Evolutionary conservation across 805 yeast species (phyloP).

Genomic region (Barnettozyma salicaria): DNA sequence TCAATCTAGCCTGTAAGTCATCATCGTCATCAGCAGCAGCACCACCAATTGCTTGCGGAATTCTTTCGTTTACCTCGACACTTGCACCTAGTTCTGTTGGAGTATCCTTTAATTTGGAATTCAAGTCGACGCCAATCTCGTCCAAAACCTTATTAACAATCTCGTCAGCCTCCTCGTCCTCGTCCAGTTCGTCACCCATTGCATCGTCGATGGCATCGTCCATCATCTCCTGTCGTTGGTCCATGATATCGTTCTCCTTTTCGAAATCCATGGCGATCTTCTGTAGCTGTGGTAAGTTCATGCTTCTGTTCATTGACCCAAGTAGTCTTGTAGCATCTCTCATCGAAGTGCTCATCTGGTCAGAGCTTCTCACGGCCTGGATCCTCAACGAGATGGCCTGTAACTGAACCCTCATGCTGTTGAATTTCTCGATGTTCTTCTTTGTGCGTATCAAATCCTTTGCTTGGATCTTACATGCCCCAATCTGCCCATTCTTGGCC

Average conservation of each 20-base stretch:
- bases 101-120: conserved; percentile 39
- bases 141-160: conserved; percentile 88
- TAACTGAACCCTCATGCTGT: conserved; percentile 86
- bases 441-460: conserved; percentile 89
- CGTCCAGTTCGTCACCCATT: conserved; percentile 85
- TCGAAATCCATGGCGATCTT: conserved; percentile 94
- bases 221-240: conserved; percentile 97
- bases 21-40: conserved; percentile 49
- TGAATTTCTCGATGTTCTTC: conserved; percentile 76
- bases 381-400: conserved; percentile 91
- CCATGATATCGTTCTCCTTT: conserved; percentile 92
- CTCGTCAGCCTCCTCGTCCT: conserved; percentile 86
- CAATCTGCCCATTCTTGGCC: conserved; percentile 84
- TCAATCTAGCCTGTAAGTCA: conserved; percentile 82
- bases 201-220: conserved; percentile 97
- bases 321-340: conserved; percentile 83
- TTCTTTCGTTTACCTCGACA: conserved; percentile 29
- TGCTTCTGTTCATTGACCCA: conserved; percentile 79
- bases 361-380: conserved; percentile 86
- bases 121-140: conserved; percentile 88
- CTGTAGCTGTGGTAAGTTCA: conserved; percentile 87
- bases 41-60: conserved; percentile 47
- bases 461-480: conserved; percentile 91
- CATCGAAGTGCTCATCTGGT: conserved; percentile 94
- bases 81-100: conserved; percentile 32